Conservation (phyloP, 1,139 yeast species). For the Yamadazyma songkhlaensis region DNA sequence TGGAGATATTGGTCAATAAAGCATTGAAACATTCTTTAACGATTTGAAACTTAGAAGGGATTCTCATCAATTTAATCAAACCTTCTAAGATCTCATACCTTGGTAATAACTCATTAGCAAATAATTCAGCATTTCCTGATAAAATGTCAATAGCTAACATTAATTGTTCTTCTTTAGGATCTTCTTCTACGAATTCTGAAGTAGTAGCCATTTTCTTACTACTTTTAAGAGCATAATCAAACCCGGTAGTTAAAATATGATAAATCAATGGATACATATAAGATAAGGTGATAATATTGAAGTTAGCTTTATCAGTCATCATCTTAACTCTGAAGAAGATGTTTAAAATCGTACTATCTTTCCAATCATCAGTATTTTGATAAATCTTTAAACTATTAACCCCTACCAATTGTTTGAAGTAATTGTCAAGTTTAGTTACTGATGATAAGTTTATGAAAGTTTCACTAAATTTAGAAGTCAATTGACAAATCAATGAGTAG, state of each 20-base stretch:
- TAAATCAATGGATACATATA: constrained; percentile 74
- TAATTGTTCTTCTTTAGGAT: constrained; percentile 84
- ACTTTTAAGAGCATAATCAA: constrained; percentile 42
- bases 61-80: constrained; percentile 61
- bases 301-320: constrained; percentile 67
- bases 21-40: constrained; percentile 82
- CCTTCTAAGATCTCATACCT: constrained; percentile 61
- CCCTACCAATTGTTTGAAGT: constrained; percentile 54
- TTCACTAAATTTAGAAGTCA: constrained; percentile 40
- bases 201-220: constrained; percentile 47
- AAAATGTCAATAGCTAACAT: constrained; percentile 76
- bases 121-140: constrained; percentile 71
- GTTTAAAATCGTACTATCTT: constrained; percentile 49
- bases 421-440: constrained; percentile 43
- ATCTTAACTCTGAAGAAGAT: constrained; percentile 75
- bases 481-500: constrained; percentile 27
- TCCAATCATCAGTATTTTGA: constrained; percentile 29
- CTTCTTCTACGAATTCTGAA: constrained; percentile 72
- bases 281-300: constrained; percentile 66
- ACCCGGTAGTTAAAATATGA: constrained; percentile 61
- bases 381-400: constrained; percentile 62
- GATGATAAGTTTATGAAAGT: constrained; percentile 46
- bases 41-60: constrained; percentile 75
- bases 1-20: constrained; percentile 70
- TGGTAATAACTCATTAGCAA: constrained; percentile 66